Evolutionary conservation across 192 early-diverging fungal species (phyloP).

Genomic region (Mortierella claussenii): DNA sequence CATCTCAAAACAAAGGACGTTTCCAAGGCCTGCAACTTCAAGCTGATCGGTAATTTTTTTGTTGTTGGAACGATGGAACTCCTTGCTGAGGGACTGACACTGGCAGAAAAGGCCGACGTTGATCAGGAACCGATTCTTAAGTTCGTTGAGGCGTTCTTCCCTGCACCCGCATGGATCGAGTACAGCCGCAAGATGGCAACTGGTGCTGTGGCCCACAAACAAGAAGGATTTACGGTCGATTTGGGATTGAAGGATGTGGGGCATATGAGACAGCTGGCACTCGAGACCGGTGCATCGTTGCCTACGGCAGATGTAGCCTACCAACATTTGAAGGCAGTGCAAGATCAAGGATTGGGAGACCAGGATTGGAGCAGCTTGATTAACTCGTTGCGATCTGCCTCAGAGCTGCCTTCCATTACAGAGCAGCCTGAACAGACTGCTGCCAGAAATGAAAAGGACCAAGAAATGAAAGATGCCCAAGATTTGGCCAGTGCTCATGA

Average conservation of each 20-base stretch:
- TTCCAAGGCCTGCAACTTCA: slow-evolving; percentile 61
- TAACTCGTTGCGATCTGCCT: slow-evolving; percentile 14
- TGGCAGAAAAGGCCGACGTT: slow-evolving; percentile 68
- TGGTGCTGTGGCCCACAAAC: slow-evolving; percentile 14
- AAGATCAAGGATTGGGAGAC: slow-evolving; percentile 30
- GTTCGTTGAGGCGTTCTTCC: slow-evolving; percentile 66
- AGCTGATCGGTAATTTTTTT: slow-evolving; percentile 78
- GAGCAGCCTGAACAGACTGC: neutral
- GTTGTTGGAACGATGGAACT: slow-evolving; percentile 65
- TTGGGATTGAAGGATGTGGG: slow-evolving; percentile 62
- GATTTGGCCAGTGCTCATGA: too few species aligned
- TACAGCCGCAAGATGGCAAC: slow-evolving; percentile 39
- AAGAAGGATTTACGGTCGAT: slow-evolving; percentile 58
- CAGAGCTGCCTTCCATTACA: slow-evolving; percentile 7
- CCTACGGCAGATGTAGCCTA: slow-evolving; percentile 51
- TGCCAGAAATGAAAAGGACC: slow-evolving; percentile 1
- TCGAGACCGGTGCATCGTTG: slow-evolving; percentile 47
- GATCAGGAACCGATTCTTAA: slow-evolving; percentile 64
- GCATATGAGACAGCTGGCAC: slow-evolving; percentile 56
- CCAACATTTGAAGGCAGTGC: slow-evolving; percentile 28
- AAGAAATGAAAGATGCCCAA: too few species aligned
- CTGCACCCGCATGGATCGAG: slow-evolving; percentile 52
- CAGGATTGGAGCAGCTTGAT: slow-evolving; percentile 49
- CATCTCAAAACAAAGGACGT: slow-evolving; percentile 57
- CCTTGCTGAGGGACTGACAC: slow-evolving; percentile 71